Conservation (phyloP, 306 rosid species). For the Trifolium subterraneum region DNA sequence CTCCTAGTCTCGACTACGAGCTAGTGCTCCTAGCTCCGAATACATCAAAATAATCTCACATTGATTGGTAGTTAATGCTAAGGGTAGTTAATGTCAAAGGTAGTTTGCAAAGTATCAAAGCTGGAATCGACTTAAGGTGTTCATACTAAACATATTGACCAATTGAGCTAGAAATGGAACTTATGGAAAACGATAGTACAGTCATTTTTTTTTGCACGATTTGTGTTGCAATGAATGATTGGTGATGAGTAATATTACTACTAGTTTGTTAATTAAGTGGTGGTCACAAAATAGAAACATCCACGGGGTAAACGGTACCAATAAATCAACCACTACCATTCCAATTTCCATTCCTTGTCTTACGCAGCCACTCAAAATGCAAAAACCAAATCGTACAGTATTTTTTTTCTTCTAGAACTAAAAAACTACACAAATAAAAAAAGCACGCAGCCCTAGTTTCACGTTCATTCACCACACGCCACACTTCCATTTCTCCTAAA, state of each 20-base stretch:
- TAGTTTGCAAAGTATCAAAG: no score
- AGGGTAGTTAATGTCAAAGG: no score
- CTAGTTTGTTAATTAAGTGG: background rate
- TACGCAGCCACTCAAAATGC: background rate
- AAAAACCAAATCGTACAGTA: background rate
- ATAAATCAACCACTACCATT: background rate
- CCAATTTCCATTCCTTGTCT: background rate
- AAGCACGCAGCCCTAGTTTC: conserved; percentile 61
- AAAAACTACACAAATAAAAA: background rate
- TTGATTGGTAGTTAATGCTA: no score
- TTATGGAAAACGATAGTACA: no score
- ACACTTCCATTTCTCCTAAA: background rate
- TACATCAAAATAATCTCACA: no score
- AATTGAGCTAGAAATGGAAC: no score
- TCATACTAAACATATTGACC: no score
- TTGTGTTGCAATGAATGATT: background rate
- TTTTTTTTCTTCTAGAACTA: background rate
- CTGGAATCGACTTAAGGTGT: no score
- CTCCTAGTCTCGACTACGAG: no score
- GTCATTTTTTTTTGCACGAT: no score
- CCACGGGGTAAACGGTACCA: background rate
- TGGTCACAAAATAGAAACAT: background rate
- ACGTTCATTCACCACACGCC: conserved; percentile 65
- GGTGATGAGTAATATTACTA: no score
- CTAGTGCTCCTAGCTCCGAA: no score